Evolutionary conservation across 164 flowering plant genomes (phyloP).

Genomic region (Magnolia kwangsiensis): DNA sequence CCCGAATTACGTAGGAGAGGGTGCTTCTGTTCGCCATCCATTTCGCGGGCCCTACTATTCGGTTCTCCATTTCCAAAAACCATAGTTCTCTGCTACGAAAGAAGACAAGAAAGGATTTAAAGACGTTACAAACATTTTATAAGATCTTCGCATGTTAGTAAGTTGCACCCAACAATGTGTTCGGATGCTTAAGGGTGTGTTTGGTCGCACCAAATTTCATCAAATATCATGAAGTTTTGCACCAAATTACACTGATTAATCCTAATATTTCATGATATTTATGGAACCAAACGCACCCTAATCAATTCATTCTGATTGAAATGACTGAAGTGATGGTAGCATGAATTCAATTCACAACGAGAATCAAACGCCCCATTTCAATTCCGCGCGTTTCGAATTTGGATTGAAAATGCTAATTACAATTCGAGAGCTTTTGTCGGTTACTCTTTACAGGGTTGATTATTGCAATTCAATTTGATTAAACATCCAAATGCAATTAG

Average conservation of each 20-base stretch:
- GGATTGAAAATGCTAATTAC: neutral
- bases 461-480: neutral
- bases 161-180: too few relatives aligned
- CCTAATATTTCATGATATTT: too few relatives aligned
- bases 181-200: too few relatives aligned
- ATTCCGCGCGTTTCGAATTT: neutral
- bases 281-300: too few relatives aligned
- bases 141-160: too few relatives aligned
- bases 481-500: neutral
- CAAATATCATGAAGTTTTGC: too few relatives aligned
- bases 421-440: neutral
- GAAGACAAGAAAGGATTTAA: neutral
- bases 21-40: slow-evolving; percentile 25
- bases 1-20: slow-evolving; percentile 35
- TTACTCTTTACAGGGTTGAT: neutral
- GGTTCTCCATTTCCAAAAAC: slow-evolving; percentile 12
- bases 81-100: slow-evolving; percentile 24
- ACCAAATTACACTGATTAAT: too few relatives aligned
- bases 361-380: neutral
- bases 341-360: neutral
- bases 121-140: too few relatives aligned
- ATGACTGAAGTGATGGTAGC: too few relatives aligned
- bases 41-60: slow-evolving; percentile 19
- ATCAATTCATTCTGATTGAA: too few relatives aligned
- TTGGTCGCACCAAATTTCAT: too few relatives aligned